Evolutionary conservation across 257 asterid species (phyloP), one percentile per base, ranked within the genome.

Genomic region (Solanum chmielewskii): DNA sequence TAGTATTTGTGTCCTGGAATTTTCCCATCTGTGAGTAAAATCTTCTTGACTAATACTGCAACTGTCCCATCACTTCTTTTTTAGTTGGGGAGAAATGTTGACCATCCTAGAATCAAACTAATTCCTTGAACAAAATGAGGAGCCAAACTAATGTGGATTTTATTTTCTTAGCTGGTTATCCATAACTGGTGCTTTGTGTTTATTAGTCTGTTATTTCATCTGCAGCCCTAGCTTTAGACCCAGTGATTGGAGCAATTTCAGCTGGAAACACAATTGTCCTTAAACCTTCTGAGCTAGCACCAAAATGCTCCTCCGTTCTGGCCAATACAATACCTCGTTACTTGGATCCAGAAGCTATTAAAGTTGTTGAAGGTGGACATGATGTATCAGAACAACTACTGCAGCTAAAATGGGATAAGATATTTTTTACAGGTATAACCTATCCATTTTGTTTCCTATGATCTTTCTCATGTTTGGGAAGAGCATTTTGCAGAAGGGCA

Each of bases 271-370:
- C 98, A 0, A 94, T 84, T 11, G 91, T 94, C 66, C 0, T 96
- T 86, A 96, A 96, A 90, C 98, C 96, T 88, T 95, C 99, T 1
- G 99, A 96, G 87, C 89, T 94, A 18, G 92, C 99, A 87, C 96
- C 99, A 31, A 91, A 92, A 42, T 93, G 97, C 90, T 95, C 98
- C 23, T 92, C 97, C 76, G 87, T 96, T 74, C 95, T 96, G 56
- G 90, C 83, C 86, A 86, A 87, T 74, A 89, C 83, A 31, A 86
- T 95, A 85, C 98, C 99, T 33, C 92, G 59, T 75, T 96, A 96
- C 91, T 89, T 96, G 92, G 99, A 96, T 87, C 59, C 89, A 14
- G 90, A 91, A 90, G 98, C 99, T 85, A 86, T 96, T 87, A 93
- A 89, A 91, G 89, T 95, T 82, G 39, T 95, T 64, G 93, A 93